phyloP scores from a whole-genome alignment of 805 yeast species.

The Monosporozyma aerobia region DNA sequence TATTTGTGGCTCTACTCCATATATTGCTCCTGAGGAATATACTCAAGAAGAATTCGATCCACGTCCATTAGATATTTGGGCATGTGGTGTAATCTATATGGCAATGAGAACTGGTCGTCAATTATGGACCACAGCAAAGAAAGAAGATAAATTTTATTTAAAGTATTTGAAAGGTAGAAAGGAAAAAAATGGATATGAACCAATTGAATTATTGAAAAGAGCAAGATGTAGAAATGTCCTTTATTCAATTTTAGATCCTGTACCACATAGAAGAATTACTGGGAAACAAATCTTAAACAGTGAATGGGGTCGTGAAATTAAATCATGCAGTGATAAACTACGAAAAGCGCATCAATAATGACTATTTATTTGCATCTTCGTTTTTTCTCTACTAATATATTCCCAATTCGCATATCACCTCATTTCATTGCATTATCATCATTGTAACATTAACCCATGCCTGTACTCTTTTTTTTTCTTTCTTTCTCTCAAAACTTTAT shows the following conservation, averaged over 20 bases:
- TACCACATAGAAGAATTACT: slow-evolving; percentile 76
- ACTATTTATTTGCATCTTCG: not conserved
- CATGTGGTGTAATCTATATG: slow-evolving; percentile 88
- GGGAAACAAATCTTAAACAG: slow-evolving; percentile 81
- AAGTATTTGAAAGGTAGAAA: slow-evolving; percentile 71
- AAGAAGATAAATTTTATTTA: slow-evolving; percentile 70
- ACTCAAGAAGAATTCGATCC: slow-evolving; percentile 62
- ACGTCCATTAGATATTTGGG: slow-evolving; percentile 79
- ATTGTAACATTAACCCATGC: not conserved
- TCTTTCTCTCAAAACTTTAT: not conserved
- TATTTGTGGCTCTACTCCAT: slow-evolving; percentile 78
- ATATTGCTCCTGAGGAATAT: slow-evolving; percentile 86
- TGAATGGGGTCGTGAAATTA: slow-evolving; percentile 93
- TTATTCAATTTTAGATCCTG: slow-evolving; percentile 87
- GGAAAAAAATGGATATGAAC: slow-evolving; percentile 80
- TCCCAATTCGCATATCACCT: not conserved
- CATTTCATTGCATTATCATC: not conserved
- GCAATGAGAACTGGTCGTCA: slow-evolving; percentile 94
- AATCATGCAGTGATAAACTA: slow-evolving; percentile 39
- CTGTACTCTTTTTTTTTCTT: not conserved
- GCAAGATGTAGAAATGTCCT: slow-evolving; percentile 89
- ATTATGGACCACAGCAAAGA: slow-evolving; percentile 77
- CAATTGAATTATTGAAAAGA: slow-evolving; percentile 75
- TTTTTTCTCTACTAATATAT: not conserved
- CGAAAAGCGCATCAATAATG: not conserved